phyloP scores from a whole-genome alignment of 495 filamentous ascomycete genomes.

The Entonaema liquescens region DNA sequence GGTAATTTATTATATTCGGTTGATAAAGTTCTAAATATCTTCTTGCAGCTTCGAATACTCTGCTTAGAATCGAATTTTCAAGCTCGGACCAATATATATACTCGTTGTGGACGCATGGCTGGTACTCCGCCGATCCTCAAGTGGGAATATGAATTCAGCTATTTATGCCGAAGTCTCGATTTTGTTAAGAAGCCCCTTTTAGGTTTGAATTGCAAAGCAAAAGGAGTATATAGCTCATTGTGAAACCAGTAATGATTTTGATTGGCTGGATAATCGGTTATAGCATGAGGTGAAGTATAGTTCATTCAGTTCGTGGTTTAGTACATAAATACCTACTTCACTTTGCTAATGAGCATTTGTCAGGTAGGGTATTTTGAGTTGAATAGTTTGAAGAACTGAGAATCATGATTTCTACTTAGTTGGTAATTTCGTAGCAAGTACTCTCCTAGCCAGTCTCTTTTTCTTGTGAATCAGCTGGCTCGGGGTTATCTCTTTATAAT shows the following conservation, averaged over 20 bases:
- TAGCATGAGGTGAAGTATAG: background rate
- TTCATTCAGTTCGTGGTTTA: background rate
- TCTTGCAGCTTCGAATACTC: background rate
- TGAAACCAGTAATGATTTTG: background rate
- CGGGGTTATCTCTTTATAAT: constrained; percentile 9
- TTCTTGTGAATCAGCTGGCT: background rate
- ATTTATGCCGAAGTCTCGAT: background rate
- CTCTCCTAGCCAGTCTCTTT: background rate
- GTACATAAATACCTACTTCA: background rate
- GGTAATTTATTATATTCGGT: background rate
- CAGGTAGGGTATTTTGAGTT: background rate
- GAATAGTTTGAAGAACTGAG: background rate
- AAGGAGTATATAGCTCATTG: background rate
- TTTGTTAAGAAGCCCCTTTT: background rate
- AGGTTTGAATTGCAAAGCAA: background rate
- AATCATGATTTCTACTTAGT: background rate
- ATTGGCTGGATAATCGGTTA: background rate
- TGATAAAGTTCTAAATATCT: background rate
- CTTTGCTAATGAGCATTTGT: background rate
- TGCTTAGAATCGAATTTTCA: background rate
- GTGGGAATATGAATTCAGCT: background rate
- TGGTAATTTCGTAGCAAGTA: background rate
- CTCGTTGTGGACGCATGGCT: background rate
- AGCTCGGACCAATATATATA: background rate
- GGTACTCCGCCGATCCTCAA: background rate